These are phyloP conservation scores for Malassezia japonica DNA, from an alignment of 1,284 basidiomycete genomes.

Conservation along the genomic window DNA sequence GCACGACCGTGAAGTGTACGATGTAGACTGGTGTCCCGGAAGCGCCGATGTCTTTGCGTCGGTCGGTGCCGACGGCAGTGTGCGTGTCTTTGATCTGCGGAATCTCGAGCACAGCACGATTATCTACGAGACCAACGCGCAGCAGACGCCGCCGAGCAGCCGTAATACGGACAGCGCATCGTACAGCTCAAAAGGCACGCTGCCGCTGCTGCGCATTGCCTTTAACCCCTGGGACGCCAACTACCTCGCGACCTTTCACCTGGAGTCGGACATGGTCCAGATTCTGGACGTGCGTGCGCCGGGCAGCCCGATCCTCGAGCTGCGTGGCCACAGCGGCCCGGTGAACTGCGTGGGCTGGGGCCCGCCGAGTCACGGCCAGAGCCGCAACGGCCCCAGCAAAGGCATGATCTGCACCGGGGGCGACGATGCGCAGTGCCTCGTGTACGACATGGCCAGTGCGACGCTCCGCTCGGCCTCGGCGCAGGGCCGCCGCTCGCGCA, in stretches of 20 bases:
- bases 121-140: slow-evolving; percentile 63
- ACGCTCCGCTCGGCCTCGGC: slow-evolving; percentile 43
- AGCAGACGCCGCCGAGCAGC: slow-evolving; percentile 15
- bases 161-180: not conserved
- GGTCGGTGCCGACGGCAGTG: slow-evolving; percentile 90
- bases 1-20: slow-evolving; percentile 95
- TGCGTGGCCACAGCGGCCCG: slow-evolving; percentile 38
- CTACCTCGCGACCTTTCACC: slow-evolving; percentile 47
- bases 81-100: slow-evolving; percentile 91
- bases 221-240: slow-evolving; percentile 49
- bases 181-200: slow-evolving; percentile 13
- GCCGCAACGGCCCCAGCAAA: slow-evolving; percentile 35
- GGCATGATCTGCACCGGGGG: slow-evolving; percentile 47
- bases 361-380: slow-evolving; percentile 31
- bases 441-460: slow-evolving; percentile 43
- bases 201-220: slow-evolving; percentile 43
- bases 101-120: slow-evolving; percentile 97
- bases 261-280: slow-evolving; percentile 43
- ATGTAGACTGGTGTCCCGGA: slow-evolving; percentile 95
- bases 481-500: slow-evolving; percentile 41
- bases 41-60: slow-evolving; percentile 96
- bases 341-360: slow-evolving; percentile 48
- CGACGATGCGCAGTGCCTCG: slow-evolving; percentile 44
- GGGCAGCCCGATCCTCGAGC: slow-evolving; percentile 43
- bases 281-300: slow-evolving; percentile 48